Evolutionary conservation across 2,329 filamentous ascomycete genomes (phyloP).

Genomic region (Ophiostoma sp.): DNA sequence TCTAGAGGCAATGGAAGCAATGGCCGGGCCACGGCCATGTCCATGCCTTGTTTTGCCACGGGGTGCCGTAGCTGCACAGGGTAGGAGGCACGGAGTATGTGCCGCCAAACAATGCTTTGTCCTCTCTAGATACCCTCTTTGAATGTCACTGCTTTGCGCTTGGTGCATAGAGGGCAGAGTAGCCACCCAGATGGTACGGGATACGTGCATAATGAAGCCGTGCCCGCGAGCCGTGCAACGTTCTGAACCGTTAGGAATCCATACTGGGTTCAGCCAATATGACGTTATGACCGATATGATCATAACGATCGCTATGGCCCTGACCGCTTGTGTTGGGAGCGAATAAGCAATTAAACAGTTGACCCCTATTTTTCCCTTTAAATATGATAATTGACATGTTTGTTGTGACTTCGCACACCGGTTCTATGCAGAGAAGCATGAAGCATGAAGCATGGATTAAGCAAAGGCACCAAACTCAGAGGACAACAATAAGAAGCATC

Average conservation of each 20-base stretch:
- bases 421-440: constrained; percentile 1
- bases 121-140: neutral
- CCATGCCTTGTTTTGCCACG: neutral
- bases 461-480: neutral
- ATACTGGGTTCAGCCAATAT: neutral
- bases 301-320: neutral
- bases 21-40: neutral
- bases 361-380: neutral
- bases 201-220: neutral
- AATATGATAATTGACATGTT: constrained; percentile 13
- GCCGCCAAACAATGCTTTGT: constrained; percentile 1
- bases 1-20: neutral
- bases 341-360: neutral
- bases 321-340: neutral
- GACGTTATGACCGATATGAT: neutral
- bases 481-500: no score
- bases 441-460: neutral
- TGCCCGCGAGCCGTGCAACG: constrained; percentile 1
- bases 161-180: neutral
- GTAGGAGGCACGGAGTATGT: neutral
- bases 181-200: neutral
- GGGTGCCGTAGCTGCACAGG: neutral
- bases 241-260: neutral
- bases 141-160: neutral
- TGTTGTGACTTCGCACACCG: neutral